A percentile compares a stretch with the other conserved stretches of the same genome.
These are phyloP conservation scores for Saturnispora hagleri DNA, from an alignment of 805 yeast genomes.

Conservation along the genomic window DNA sequence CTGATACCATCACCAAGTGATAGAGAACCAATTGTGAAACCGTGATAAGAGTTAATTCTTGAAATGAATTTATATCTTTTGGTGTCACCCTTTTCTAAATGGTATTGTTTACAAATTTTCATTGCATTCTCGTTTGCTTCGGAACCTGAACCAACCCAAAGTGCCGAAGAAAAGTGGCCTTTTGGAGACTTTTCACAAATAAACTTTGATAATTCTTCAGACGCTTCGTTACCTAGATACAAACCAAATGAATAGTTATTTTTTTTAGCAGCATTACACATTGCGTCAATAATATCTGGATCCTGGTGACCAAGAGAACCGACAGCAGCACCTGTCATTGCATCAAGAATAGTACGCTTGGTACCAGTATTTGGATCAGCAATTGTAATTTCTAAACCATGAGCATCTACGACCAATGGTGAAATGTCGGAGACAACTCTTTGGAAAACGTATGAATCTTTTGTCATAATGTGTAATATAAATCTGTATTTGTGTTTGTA, in stretches of 20 bases:
- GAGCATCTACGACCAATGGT: slow-evolving; percentile 16
- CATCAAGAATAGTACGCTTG: slow-evolving; percentile 31
- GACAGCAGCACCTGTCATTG: slow-evolving; percentile 46
- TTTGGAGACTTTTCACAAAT: slow-evolving; percentile 34
- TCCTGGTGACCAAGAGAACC: slow-evolving; percentile 39
- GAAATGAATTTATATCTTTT: slow-evolving; percentile 35
- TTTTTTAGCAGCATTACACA: slow-evolving; percentile 29
- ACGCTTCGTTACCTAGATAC: slow-evolving; percentile 29
- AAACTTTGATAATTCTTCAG: slow-evolving; percentile 37
- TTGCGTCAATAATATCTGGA: slow-evolving; percentile 31
- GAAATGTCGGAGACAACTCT: slow-evolving; percentile 16
- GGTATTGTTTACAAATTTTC: slow-evolving; percentile 52
- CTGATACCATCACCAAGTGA: slow-evolving; percentile 33
- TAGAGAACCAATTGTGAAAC: slow-evolving; percentile 39
- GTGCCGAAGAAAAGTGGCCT: slow-evolving; percentile 31
- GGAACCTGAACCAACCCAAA: slow-evolving; percentile 61
- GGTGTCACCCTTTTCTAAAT: slow-evolving; percentile 34
- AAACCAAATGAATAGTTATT: slow-evolving; percentile 31
- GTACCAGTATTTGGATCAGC: slow-evolving; percentile 35
- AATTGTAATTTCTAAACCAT: slow-evolving; percentile 16
- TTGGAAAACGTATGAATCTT: slow-evolving; percentile 16
- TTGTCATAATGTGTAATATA: slow-evolving; percentile 6
- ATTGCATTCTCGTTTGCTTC: slow-evolving; percentile 77
- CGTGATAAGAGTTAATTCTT: slow-evolving; percentile 40
- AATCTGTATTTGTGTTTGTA: not conserved